phyloP scores from a whole-genome alignment of 257 asterid species.

The Solanum piurae region DNA sequence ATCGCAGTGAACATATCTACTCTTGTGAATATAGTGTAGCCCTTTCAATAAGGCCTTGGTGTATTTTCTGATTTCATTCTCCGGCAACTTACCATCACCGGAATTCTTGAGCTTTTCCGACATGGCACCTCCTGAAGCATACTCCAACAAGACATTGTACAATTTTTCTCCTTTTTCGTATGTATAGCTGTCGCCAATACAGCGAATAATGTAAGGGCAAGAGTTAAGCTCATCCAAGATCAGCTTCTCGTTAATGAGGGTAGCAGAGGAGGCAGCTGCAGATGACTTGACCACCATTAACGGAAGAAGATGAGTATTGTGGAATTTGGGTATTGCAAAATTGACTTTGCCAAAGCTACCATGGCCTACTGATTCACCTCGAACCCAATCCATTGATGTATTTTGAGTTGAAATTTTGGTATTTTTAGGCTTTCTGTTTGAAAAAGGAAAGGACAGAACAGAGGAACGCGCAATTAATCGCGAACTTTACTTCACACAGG shows the following conservation, averaged over 20 bases:
- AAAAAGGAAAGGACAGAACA: neutral
- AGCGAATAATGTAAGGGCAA: slow-evolving; percentile 53
- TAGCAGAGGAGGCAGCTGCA: slow-evolving; percentile 25
- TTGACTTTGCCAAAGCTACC: slow-evolving; percentile 76
- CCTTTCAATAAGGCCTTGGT: slow-evolving; percentile 44
- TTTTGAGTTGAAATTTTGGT: neutral
- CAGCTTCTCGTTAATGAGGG: slow-evolving; percentile 43
- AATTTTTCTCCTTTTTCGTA: slow-evolving; percentile 57
- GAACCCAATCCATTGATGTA: slow-evolving; percentile 68
- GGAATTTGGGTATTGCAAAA: slow-evolving; percentile 31
- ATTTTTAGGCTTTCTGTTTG: neutral
- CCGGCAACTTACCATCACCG: slow-evolving; percentile 24
- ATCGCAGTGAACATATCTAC: slow-evolving; percentile 82
- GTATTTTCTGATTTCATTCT: slow-evolving; percentile 35
- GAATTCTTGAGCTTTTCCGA: slow-evolving; percentile 34
- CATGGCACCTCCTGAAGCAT: slow-evolving; percentile 60
- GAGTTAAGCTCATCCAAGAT: slow-evolving; percentile 41
- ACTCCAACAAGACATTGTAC: slow-evolving; percentile 75
- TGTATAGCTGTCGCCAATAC: slow-evolving; percentile 50
- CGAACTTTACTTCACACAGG: neutral
- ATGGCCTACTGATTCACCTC: slow-evolving; percentile 56
- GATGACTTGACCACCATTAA: slow-evolving; percentile 68
- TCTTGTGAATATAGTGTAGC: slow-evolving; percentile 37
- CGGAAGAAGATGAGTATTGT: neutral
- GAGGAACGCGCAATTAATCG: slow-evolving; percentile 2